phyloP scores from a whole-genome alignment of 148 eudicot genomes.

The Vaccinium macrocarpon region DNA sequence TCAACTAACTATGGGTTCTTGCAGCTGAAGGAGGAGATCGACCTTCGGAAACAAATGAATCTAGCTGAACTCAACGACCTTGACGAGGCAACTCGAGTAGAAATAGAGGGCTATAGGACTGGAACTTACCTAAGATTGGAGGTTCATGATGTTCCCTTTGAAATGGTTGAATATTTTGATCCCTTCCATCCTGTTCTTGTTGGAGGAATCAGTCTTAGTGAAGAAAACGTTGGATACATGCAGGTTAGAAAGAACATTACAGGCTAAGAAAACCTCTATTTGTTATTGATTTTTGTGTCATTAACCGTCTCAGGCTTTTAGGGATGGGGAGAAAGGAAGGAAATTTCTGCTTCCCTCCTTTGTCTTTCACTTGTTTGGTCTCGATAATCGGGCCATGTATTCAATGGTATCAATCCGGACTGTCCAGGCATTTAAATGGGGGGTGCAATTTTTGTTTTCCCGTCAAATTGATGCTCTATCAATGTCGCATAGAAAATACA shows the following conservation, averaged over 20 bases:
- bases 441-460: neutral
- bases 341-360: neutral
- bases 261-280: neutral
- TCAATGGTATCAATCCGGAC: neutral
- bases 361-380: neutral
- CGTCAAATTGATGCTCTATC: neutral
- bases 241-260: slow-evolving; percentile 51
- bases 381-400: neutral
- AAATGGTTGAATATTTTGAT: slow-evolving; percentile 95
- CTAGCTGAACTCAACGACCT: slow-evolving; percentile 84
- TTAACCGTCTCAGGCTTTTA: slow-evolving; percentile 12
- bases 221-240: slow-evolving; percentile 97
- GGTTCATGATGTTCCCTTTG: slow-evolving; percentile 80
- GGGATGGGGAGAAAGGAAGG: neutral
- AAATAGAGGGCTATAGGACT: slow-evolving; percentile 85
- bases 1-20: slow-evolving; percentile 17
- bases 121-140: slow-evolving; percentile 91
- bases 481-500: neutral
- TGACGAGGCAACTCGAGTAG: slow-evolving; percentile 77
- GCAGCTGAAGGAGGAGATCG: slow-evolving; percentile 85
- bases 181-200: slow-evolving; percentile 86
- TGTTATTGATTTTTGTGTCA: neutral
- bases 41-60: slow-evolving; percentile 77
- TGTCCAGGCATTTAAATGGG: neutral
- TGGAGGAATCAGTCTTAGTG: slow-evolving; percentile 87